These are phyloP conservation scores for Sphagnum tenellum DNA, from an alignment of 225 moss, liverwort and hornwort species.

Conservation along the genomic window DNA sequence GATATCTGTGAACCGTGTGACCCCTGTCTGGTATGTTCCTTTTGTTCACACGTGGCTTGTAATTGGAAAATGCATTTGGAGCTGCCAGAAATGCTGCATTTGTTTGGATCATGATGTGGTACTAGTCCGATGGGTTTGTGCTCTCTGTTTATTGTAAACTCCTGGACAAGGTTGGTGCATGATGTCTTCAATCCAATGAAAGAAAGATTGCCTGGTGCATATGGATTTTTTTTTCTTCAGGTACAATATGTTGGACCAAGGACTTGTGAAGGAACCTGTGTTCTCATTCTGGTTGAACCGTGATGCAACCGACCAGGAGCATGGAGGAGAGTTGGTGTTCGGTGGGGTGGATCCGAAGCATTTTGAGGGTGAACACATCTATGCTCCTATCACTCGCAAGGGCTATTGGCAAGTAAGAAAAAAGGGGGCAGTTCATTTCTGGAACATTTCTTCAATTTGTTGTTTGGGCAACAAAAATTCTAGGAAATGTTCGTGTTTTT, in stretches of 20 bases:
- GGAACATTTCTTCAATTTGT: no score
- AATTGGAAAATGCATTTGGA: no score
- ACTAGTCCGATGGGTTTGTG: no score
- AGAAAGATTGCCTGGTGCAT: no score
- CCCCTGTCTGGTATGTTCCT: conserved; percentile 53
- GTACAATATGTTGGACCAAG: conserved; percentile 82
- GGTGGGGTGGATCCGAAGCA: conserved; percentile 80
- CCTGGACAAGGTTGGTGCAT: no score
- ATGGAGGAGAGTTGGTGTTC: conserved; percentile 83
- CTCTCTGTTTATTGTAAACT: not conserved
- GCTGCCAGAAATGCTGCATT: no score
- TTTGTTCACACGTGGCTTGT: no score
- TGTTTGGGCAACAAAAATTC: no score
- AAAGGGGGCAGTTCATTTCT: no score
- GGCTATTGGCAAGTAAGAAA: conserved; percentile 78
- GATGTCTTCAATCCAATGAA: no score
- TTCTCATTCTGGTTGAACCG: conserved; percentile 97
- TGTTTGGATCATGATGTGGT: no score
- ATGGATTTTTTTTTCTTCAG: conserved; percentile 10
- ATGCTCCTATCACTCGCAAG: conserved; percentile 81
- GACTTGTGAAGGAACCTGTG: conserved; percentile 65
- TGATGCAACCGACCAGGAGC: conserved; percentile 23
- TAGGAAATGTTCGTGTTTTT: no score
- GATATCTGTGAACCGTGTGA: conserved; percentile 77
- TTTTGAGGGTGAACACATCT: conserved; percentile 77